Evolutionary conservation across 176 grass and related monocot genomes (phyloP), one percentile per base, ranked within the genome.

Genomic region (Panicum miliaceum): DNA sequence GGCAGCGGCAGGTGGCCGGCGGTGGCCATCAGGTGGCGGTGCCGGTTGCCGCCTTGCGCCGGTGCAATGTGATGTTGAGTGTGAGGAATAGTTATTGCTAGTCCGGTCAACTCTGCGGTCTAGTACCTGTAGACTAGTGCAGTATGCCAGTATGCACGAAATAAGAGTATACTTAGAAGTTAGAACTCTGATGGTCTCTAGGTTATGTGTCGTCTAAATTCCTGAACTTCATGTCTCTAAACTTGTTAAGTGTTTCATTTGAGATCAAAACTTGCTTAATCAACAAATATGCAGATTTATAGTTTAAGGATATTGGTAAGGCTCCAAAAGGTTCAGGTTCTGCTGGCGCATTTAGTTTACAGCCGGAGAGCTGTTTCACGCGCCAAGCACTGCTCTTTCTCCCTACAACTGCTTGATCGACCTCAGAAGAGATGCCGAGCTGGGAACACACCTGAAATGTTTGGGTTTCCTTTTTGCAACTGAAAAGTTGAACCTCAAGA

Each of bases 21-120:
- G 20, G 35, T 58, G 25, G 43, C 53, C 73, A 58, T 58, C 29
- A 78, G 16, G 29, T 41, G 68, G 0, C 7, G 7, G 22, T 81
- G 82, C 87, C 87, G 43, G 87, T 60, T 64, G 57, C 80, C 25
- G 84, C 57, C 76, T 80, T 86, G 62, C 87, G 77, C 82, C 88
- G 83, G 83, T 15, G 73, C 73, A 77, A 62, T 27, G 4, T 79
- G 81, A 84, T 65, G 75, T 46, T n/a, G n/a, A 45, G 25, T 19
- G 7, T n/a, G 58, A 23, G 34, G 5, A 15, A 26, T 38, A 15
- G 6, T 69, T 6, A 9, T n/a, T 15, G 13, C 29, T 12, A n/a
- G 12, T 50, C 32, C 6, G 15, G 53, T 70, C 71, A 81, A 68
- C 71, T 53, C 32, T 52, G 10, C 25, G 70, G 26, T 34, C 18